A percentile compares a stretch with the other conserved stretches of the same genome.
phyloP scores from a whole-genome alignment of 1,139 yeast genomes.

The Lodderomyces parapsilosis region DNA sequence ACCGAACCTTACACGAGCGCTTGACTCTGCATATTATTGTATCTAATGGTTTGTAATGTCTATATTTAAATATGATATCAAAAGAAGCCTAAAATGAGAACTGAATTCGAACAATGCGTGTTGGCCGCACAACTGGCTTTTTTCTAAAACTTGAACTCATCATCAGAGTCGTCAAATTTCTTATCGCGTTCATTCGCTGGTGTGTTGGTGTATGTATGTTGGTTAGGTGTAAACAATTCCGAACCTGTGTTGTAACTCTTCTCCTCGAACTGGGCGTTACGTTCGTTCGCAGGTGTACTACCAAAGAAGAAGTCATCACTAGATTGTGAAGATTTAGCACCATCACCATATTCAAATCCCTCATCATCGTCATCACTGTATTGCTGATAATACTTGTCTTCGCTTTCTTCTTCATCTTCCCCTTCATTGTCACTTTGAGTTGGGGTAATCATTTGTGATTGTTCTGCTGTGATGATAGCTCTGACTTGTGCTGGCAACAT shows the following conservation, averaged over 20 bases:
- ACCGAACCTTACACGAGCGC: too few relatives aligned
- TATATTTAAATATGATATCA: too few relatives aligned
- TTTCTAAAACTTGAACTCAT: conserved; percentile 4
- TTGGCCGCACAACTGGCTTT: background rate
- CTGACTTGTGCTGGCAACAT: conserved; percentile 40
- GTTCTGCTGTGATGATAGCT: conserved; percentile 44
- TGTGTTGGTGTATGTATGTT: conserved; percentile 1
- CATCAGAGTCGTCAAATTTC: background rate
- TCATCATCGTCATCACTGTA: conserved; percentile 3
- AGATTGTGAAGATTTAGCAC: background rate
- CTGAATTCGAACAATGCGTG: too few relatives aligned
- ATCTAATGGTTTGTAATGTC: too few relatives aligned
- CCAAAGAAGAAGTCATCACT: conserved; percentile 3
- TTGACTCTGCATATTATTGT: too few relatives aligned
- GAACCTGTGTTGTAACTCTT: background rate
- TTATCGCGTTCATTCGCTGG: background rate
- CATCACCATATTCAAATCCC: conserved; percentile 1
- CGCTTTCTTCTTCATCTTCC: conserved; percentile 7
- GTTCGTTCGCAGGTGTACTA: background rate
- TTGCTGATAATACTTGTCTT: conserved; percentile 7
- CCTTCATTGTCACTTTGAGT: conserved; percentile 8
- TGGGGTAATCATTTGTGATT: conserved; percentile 26
- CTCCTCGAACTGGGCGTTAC: background rate
- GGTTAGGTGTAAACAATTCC: conserved; percentile 1
- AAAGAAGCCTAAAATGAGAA: too few relatives aligned